Conservation (phyloP, 2,329 filamentous ascomycete genomes). For the Colletotrichum somersetense region DNA sequence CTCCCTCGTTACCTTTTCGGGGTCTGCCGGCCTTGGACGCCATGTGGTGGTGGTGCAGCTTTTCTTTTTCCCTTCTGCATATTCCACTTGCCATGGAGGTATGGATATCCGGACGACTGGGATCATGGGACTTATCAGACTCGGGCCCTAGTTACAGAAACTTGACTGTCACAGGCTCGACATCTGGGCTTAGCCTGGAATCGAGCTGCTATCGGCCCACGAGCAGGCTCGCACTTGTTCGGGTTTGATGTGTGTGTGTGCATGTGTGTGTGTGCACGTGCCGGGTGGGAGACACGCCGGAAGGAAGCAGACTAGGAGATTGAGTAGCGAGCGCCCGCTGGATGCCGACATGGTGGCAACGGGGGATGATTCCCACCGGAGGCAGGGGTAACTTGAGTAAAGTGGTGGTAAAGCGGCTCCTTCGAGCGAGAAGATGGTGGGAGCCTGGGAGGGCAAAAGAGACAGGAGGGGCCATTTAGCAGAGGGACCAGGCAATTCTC, state of each 20-base stretch:
- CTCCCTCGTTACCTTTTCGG: background rate
- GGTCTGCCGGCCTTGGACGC: background rate
- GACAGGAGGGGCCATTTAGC: background rate
- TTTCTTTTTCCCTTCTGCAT: background rate
- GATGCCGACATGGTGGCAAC: conserved; percentile 19
- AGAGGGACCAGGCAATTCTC: background rate
- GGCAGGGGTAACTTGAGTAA: conserved; percentile 28
- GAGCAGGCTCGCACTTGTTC: conserved; percentile 6
- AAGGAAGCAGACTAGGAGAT: conserved; percentile 17
- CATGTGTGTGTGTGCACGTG: background rate
- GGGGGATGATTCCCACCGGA: background rate
- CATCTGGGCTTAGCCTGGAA: background rate
- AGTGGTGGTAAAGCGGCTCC: conserved; percentile 20
- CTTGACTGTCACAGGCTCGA: conserved; percentile 32
- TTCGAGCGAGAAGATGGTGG: conserved; percentile 2
- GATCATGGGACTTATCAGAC: conserved; percentile 25
- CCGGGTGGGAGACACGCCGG: conserved; percentile 23
- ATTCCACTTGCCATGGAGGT: conserved; percentile 17
- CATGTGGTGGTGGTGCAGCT: conserved; percentile 8
- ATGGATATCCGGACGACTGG: conserved; percentile 17
- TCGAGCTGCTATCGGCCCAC: conserved; percentile 1
- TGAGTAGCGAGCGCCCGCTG: conserved; percentile 29
- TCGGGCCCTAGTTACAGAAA: conserved; percentile 32
- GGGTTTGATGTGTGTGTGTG: conserved; percentile 13
- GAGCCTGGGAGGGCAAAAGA: conserved; percentile 1